Conservation (phyloP, 2,329 filamentous ascomycete genomes). For the Akanthomyces dipterigenus region DNA sequence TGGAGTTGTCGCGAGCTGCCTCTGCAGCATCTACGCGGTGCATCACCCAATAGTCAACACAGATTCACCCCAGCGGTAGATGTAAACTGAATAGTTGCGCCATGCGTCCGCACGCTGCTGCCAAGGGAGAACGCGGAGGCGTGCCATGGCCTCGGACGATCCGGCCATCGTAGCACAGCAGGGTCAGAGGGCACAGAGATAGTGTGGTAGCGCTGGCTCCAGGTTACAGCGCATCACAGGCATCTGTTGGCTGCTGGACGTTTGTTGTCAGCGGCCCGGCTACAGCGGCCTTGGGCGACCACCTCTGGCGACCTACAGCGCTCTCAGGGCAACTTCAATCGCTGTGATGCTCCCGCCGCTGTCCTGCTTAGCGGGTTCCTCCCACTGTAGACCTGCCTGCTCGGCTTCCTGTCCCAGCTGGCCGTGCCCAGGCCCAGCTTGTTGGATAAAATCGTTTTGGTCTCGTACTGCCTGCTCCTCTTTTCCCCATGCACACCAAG, state of each 20-base stretch:
- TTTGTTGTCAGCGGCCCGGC: background rate
- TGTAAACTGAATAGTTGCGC: too few relatives aligned
- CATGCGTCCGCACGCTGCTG: background rate
- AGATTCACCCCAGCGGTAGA: background rate
- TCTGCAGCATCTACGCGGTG: background rate
- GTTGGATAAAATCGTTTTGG: conserved; percentile 18
- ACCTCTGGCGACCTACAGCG: background rate
- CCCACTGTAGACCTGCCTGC: background rate
- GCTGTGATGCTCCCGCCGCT: background rate
- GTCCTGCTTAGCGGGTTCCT: background rate
- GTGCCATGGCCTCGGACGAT: background rate
- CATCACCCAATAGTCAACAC: background rate
- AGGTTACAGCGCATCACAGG: background rate
- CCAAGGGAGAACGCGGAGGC: background rate
- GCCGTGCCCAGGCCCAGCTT: background rate
- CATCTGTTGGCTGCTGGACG: background rate
- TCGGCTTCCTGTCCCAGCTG: background rate
- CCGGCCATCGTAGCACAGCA: background rate
- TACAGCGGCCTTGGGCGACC: background rate
- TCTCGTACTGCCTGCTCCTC: conserved; percentile 17
- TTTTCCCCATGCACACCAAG: conserved; percentile 21
- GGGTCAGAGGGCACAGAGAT: background rate
- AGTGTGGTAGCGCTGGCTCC: background rate
- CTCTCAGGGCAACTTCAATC: background rate
- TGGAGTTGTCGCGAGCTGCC: background rate